Evolutionary conservation across 441 rosid species (phyloP), one percentile per base, ranked within the genome.

Genomic region (Eutrema salsugineum): DNA sequence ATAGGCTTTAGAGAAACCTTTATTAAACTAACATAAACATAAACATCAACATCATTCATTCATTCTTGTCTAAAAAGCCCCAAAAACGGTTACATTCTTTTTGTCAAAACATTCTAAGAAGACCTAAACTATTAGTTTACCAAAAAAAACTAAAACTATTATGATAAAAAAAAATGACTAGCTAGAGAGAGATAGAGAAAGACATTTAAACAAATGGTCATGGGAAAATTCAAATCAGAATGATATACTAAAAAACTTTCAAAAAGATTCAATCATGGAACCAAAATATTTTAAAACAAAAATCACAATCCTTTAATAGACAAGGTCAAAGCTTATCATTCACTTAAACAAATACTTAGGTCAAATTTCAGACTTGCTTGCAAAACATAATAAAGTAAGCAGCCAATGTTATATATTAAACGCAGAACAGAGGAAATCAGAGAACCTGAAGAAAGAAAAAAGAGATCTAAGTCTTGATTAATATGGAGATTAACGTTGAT

Each of bases 401-500:
- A 51, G 7, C 40, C 30, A 50, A 4, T 65, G 27, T 50, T 35
- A 36, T 50, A 35, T 48, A 0, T 22, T 59, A 20, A 40, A 39
- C 64, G 11, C 49, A 36, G n/a, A 38, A 50, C 47, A 20, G n/a
- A n/a, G n/a, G n/a, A 33, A 15, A 50, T 36, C 35, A 8, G 5
- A 49, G 43, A 30, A 64, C 63, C 27, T 60, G 38, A 14, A 44
- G 46, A 27, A 22, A 50, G 12, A 11, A 10, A 24, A 3, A 4
- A 68, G 36, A 48, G 44, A 60, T 20, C 71, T 27, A 55, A 50
- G 33, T 14, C 63, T 50, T 35, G 42, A 76, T 10, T 11, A 28
- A n/a, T 48, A 89, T 88, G 96, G 87, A 85, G 78, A 82, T 82
- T 19, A 85, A 68, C 63, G 81, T 77, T 54, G 79, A 68, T 53